A percentile compares a stretch with the other conserved stretches of the same genome.
Evolutionary conservation across 257 asterid genomes (phyloP).

Genomic region (Linderniella brevidens): DNA sequence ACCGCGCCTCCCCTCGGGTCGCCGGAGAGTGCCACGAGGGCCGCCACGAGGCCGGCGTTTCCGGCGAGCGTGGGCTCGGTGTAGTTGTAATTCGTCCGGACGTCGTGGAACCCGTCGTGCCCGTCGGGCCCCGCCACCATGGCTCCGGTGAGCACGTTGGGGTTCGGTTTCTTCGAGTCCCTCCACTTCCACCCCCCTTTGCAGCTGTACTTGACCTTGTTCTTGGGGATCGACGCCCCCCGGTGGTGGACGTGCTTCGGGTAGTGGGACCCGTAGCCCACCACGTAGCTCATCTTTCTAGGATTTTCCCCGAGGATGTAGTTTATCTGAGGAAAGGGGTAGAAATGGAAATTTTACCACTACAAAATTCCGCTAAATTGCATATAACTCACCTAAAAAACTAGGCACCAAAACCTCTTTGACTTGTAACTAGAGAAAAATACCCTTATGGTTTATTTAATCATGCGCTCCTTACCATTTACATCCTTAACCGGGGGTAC

Average conservation of each 20-base stretch:
- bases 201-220: constrained; percentile 58
- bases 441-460: too few species aligned
- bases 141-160: constrained; percentile 65
- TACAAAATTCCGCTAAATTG: too few species aligned
- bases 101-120: constrained; percentile 69
- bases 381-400: too few species aligned
- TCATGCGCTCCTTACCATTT: too few species aligned
- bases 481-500: too few species aligned
- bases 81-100: constrained; percentile 73
- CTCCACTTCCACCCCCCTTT: constrained; percentile 95
- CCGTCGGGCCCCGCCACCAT: constrained; percentile 98
- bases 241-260: constrained; percentile 90
- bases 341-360: too few species aligned
- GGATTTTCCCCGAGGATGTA: constrained; percentile 92
- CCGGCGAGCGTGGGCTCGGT: constrained; percentile 94
- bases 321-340: constrained; percentile 51
- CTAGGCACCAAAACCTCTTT: too few species aligned
- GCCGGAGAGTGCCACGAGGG: constrained; percentile 83
- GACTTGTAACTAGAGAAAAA: too few species aligned
- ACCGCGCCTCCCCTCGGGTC: constrained; percentile 22
- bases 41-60: constrained; percentile 92
- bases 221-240: constrained; percentile 86
- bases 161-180: constrained; percentile 59
- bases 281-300: constrained; percentile 84
- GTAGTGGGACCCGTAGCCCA: constrained; percentile 67